Evolutionary conservation across 2,329 filamentous ascomycete species (phyloP).

Genomic region (Cordyceps militaris): DNA sequence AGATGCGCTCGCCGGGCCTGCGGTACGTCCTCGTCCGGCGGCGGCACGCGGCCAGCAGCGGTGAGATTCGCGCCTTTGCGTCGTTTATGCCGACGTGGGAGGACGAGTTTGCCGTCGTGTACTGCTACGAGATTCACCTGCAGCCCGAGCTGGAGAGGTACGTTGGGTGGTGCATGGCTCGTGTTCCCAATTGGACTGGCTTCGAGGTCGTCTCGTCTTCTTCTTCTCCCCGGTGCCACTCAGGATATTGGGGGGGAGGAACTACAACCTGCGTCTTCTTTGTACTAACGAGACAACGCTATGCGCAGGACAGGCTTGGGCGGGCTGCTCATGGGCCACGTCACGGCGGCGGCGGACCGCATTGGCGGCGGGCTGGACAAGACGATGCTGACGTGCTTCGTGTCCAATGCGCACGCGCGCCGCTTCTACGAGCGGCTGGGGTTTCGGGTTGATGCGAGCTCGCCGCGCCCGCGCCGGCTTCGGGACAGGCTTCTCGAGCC

Average conservation of each 20-base stretch:
- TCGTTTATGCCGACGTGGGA: constrained; percentile 70
- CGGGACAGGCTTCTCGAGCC: constrained; percentile 45
- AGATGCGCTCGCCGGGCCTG: constrained; percentile 63
- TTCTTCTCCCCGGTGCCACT: too few relatives aligned
- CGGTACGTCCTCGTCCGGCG: constrained; percentile 55
- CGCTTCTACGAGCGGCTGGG: constrained; percentile 57
- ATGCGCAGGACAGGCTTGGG: constrained; percentile 54
- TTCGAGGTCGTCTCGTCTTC: background rate
- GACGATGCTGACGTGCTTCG: constrained; percentile 69
- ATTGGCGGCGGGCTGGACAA: constrained; percentile 51
- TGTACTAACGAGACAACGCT: background rate
- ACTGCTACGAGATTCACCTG: constrained; percentile 75
- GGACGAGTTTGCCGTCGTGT: constrained; percentile 58
- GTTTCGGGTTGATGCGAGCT: constrained; percentile 47
- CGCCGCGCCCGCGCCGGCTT: constrained; percentile 46
- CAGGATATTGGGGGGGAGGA: too few relatives aligned
- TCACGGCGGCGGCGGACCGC: constrained; percentile 44
- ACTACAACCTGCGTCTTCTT: background rate
- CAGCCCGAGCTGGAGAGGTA: constrained; percentile 47
- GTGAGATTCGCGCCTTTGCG: constrained; percentile 44
- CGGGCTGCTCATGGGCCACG: constrained; percentile 48
- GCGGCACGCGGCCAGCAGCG: constrained; percentile 13
- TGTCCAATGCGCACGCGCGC: constrained; percentile 49
- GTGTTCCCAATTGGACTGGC: constrained; percentile 30
- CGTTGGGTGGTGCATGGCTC: constrained; percentile 61